Evolutionary conservation across 345 rosid genomes (phyloP), one percentile per base, ranked within the genome.

Genomic region (Psidium friedrichsthalianum): DNA sequence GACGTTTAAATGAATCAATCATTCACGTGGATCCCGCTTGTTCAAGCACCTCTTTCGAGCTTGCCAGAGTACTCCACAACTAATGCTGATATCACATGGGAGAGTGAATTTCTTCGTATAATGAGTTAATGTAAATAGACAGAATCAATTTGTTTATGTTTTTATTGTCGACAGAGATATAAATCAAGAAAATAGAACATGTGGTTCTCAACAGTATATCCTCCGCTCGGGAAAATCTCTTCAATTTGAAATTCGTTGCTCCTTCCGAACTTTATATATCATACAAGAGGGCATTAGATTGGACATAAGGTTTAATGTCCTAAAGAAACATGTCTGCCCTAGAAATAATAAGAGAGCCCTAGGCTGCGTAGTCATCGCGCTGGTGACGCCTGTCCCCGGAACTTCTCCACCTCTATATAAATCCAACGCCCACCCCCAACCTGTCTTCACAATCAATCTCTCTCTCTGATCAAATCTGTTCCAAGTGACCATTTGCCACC

Each of bases 101-200:
- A 69, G 76, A 32, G 2, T 32, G 20, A 18, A 18, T 54, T 6
- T 54, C 56, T 20, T 54, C 8, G 0, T 6, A 20, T 20, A 21
- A 18, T 2, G 8, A 54, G 22, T 54, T 8, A 32, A 0, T 32
- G 7, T 64, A 16, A 16, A 64, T 32, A 0, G 5, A 0, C 1
- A 1, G 14, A 61, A 61, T 27, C 32, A 14, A 27, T 14, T 61
- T 61, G 32, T 29, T 61, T 4, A 1, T 2, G 8, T 12, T 58
- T 58, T 0, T 57, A 25, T 6, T 25, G 9, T 27, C 27, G 0
- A 13, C 5, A 13, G 12, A 25, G 2, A 59, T 57, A 4, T 25
- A 24, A 8, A 24, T 4, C 0, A 24, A 2, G 61, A 11, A 57
- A 5, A 57, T 57, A 57, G 27, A 56, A 57, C 29, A 27, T 5